Percentiles rank a stretch among this genome's conserved stretches.
These are phyloP conservation scores for Chloranthus sessilifolius DNA, from an alignment of 164 flowering plant species.

Conservation along the genomic window DNA sequence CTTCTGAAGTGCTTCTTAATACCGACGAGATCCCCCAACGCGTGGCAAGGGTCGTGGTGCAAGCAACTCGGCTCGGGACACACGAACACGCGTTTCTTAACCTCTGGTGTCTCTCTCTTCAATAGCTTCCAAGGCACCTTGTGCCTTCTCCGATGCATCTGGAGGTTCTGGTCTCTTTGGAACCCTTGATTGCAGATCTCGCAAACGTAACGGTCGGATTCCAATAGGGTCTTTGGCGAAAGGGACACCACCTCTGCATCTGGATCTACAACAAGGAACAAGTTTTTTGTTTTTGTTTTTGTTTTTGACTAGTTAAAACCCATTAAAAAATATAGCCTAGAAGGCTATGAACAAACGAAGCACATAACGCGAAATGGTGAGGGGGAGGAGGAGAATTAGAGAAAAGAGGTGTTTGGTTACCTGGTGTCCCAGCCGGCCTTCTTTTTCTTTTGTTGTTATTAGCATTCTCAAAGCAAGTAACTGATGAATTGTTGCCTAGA, in stretches of 20 bases:
- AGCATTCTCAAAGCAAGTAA: slow-evolving; percentile 40
- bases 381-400: neutral
- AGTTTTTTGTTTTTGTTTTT: too few relatives aligned
- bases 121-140: slow-evolving; percentile 97
- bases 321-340: too few relatives aligned
- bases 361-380: neutral
- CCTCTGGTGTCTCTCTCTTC: slow-evolving; percentile 76
- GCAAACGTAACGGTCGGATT: slow-evolving; percentile 90
- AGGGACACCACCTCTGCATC: slow-evolving; percentile 95
- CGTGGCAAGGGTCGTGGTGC: slow-evolving; percentile 95
- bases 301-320: too few relatives aligned
- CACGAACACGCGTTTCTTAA: slow-evolving; percentile 77
- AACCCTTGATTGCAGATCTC: slow-evolving; percentile 99
- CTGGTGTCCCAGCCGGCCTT: slow-evolving; percentile 82
- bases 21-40: slow-evolving; percentile 92
- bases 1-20: slow-evolving; percentile 91
- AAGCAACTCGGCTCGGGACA: slow-evolving; percentile 95
- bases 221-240: slow-evolving; percentile 85
- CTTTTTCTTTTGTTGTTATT: slow-evolving; percentile 51
- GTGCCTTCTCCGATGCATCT: slow-evolving; percentile 93
- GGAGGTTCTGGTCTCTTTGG: slow-evolving; percentile 92
- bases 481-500: slow-evolving; percentile 25
- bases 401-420: slow-evolving; percentile 18
- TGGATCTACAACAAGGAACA: slow-evolving; percentile 56
- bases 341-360: neutral